Evolutionary conservation across 495 filamentous ascomycete species (phyloP).

Genomic region (Penicillium cataractarum): DNA sequence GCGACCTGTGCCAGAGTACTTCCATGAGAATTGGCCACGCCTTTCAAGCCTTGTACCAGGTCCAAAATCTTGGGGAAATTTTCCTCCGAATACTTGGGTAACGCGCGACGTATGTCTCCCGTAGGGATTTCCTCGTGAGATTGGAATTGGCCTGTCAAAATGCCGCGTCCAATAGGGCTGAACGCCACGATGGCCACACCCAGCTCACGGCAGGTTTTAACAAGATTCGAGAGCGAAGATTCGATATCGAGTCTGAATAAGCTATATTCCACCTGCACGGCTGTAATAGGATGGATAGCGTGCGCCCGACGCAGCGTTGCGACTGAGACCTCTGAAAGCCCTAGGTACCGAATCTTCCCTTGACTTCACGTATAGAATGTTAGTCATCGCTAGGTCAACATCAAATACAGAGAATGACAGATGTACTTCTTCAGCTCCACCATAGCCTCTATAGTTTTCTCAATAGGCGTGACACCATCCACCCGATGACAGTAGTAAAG

Average conservation of each 20-base stretch:
- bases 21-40: constrained; percentile 51
- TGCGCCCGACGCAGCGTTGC: constrained; percentile 64
- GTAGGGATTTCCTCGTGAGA: constrained; percentile 48
- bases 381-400: no score
- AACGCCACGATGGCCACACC: constrained; percentile 64
- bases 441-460: constrained; percentile 66
- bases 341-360: constrained; percentile 58
- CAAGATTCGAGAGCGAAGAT: constrained; percentile 43
- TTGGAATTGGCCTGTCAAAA: constrained; percentile 55
- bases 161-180: constrained; percentile 63
- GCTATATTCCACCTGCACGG: constrained; percentile 67
- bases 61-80: constrained; percentile 54
- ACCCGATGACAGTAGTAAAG: constrained; percentile 58
- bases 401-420: no score
- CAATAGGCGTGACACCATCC: constrained; percentile 49
- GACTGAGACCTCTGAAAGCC: constrained; percentile 58
- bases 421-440: constrained; percentile 52
- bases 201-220: constrained; percentile 62
- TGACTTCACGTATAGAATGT: constrained; percentile 37
- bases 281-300: constrained; percentile 61
- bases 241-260: constrained; percentile 65
- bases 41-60: constrained; percentile 42
- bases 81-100: constrained; percentile 53
- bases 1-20: constrained; percentile 48
- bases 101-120: constrained; percentile 38